Base-by-base conservation (phyloP, 148 eudicot genomes). In the Camellia japonica region DNA sequence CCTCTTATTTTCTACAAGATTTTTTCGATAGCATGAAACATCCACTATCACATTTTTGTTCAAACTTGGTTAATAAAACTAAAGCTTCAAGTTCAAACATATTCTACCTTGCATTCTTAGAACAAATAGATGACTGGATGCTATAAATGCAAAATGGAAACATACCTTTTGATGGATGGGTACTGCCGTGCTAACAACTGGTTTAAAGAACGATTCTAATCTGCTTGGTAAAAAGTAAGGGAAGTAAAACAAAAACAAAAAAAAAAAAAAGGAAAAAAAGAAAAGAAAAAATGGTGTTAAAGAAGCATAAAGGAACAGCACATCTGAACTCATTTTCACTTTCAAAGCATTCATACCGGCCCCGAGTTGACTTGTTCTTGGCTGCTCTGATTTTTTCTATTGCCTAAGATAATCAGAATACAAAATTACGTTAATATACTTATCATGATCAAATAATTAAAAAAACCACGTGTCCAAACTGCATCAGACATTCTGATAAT, bases 331-430 rank as follows among this genome's bases (percentile, higher is more conserved):
- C 12, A 58, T 41, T 52, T 78, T 71, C 59, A n/a, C 7, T 66
- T 67, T 64, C 19, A 20, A 60, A 74, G 38, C 60, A 80, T 80
- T 73, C 93, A 65, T 90, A 97, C 99, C 97, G 85, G 66, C 94
- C 98, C 80, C 92, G 95, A 68, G 97, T 85, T 43, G 94, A 87
- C 86, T 97, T 97, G 71, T 81, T 86, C 87, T 92, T 97, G 62
- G 98, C 97, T 63, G 99, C 94, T 86, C 94, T 97, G 83, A 97
- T 94, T 83, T 92, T 97, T 85, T 94, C 98, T 81, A 92, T 91
- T 19, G 98, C 94, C 99, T 94, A 43, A 69, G 64, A 78, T 38
- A 73, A 68, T 14, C 71, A 75, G 23, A 79, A 42, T 52, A 16
- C 54, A 41, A 13, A 79, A 38, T 65, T 43, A 71, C 56, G 30